Percentiles rank a stretch among this genome's conserved stretches.
Evolutionary conservation across 306 rosid genomes (phyloP).

Genomic region (Potentilla sterilis): DNA sequence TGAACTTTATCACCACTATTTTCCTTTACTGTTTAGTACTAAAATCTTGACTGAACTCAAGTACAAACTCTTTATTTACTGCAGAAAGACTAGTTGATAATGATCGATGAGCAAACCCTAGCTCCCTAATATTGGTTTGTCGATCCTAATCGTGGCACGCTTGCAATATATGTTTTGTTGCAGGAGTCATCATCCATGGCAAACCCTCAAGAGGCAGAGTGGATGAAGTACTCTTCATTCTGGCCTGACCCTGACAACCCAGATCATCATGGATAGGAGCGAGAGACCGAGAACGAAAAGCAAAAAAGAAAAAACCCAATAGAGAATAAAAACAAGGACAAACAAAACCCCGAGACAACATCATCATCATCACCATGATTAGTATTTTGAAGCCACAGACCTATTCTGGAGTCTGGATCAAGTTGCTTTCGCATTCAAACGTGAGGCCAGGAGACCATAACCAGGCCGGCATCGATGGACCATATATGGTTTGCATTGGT

Average conservation of each 20-base stretch:
- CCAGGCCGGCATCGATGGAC: slow-evolving; percentile 11
- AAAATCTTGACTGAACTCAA: slow-evolving; percentile 7
- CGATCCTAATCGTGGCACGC: slow-evolving; percentile 2
- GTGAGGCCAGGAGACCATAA: neutral
- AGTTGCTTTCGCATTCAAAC: slow-evolving; percentile 1
- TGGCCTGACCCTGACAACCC: slow-evolving; percentile 93
- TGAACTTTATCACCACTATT: slow-evolving; percentile 11
- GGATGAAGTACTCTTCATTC: slow-evolving; percentile 92
- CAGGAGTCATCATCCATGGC: slow-evolving; percentile 76
- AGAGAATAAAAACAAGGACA: slow-evolving; percentile 12
- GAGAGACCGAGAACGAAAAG: slow-evolving; percentile 3
- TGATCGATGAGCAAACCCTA: slow-evolving; percentile 2
- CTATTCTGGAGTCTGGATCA: neutral
- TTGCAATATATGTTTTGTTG: slow-evolving; percentile 22
- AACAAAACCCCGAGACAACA: slow-evolving; percentile 4
- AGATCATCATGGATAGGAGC: slow-evolving; percentile 63
- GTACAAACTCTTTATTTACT: neutral
- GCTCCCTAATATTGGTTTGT: neutral
- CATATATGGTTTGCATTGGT: slow-evolving; percentile 30
- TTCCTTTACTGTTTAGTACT: neutral
- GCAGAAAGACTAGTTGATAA: neutral
- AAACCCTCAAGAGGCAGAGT: slow-evolving; percentile 80
- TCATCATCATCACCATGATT: slow-evolving; percentile 7
- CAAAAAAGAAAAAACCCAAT: neutral
- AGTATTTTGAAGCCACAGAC: slow-evolving; percentile 1